Conservation (phyloP, 805 yeast species). For the Metschnikowia reukaufii region DNA sequence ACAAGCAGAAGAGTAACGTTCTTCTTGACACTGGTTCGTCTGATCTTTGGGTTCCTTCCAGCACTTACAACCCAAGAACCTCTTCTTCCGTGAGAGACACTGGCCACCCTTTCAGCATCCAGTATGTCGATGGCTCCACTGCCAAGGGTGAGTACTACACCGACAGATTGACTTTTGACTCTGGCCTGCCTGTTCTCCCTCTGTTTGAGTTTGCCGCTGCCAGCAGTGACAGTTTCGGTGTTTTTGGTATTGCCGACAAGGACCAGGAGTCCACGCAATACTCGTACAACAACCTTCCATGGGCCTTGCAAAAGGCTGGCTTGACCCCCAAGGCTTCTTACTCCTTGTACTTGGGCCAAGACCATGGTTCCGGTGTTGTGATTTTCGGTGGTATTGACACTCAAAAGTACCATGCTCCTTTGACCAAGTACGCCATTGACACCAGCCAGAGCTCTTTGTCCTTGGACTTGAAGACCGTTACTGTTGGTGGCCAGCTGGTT, state of each 20-base stretch:
- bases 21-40: conserved; percentile 45
- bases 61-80: conserved; percentile 1
- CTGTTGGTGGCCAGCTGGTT: conserved; percentile 11
- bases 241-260: conserved; percentile 15
- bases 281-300: conserved; percentile 53
- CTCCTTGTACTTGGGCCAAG: conserved; percentile 57
- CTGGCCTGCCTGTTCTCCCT: conserved; percentile 7
- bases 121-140: conserved; percentile 13
- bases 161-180: conserved; percentile 10
- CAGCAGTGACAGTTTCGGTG: conserved; percentile 6
- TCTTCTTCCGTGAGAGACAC: conserved; percentile 6
- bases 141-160: conserved; percentile 13
- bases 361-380: conserved; percentile 29
- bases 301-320: conserved; percentile 57
- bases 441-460: conserved; percentile 8
- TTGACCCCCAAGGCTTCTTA: conserved; percentile 54
- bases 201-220: conserved; percentile 16
- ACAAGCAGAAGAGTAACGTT: conserved; percentile 28
- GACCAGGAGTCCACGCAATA: conserved; percentile 9
- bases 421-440: conserved; percentile 8
- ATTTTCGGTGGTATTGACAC: conserved; percentile 45
- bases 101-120: conserved; percentile 9
- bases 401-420: conserved; percentile 30
- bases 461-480: conserved; percentile 8
- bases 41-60: conserved; percentile 37